phyloP scores from a whole-genome alignment of 441 rosid species.

The Gossypium lobatum region DNA sequence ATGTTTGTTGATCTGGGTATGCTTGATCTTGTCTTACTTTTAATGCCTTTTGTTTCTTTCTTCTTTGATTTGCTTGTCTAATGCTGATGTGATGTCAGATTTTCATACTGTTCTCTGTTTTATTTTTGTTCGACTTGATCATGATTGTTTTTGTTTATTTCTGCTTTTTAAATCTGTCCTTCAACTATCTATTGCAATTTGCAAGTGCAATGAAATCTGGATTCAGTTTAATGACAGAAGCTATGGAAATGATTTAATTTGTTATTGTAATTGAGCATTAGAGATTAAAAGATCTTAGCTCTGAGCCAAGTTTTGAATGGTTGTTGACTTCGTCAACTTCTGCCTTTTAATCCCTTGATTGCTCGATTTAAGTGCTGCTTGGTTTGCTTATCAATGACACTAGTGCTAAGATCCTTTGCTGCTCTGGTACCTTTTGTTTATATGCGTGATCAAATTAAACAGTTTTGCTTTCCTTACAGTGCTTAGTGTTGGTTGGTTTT shows the following conservation, averaged over 20 bases:
- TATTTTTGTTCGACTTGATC: slow-evolving; percentile 10
- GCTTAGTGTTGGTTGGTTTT: background rate
- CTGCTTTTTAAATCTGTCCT: background rate
- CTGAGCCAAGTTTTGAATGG: slow-evolving; percentile 3
- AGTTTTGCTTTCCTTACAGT: background rate
- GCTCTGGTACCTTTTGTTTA: slow-evolving; percentile 10
- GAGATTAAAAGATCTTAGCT: slow-evolving; percentile 8
- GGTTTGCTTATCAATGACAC: slow-evolving; percentile 13
- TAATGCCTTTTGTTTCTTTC: slow-evolving; percentile 17
- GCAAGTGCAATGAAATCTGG: background rate
- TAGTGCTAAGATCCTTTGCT: slow-evolving; percentile 1
- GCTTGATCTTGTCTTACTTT: slow-evolving; percentile 17
- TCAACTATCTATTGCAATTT: background rate
- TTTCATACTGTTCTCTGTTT: background rate
- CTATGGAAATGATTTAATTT: slow-evolving; percentile 13
- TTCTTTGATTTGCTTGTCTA: slow-evolving; percentile 23
- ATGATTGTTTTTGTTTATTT: slow-evolving; percentile 11
- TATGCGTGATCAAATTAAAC: slow-evolving; percentile 2
- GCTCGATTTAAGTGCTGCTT: slow-evolving; percentile 13
- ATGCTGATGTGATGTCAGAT: background rate
- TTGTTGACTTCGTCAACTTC: background rate
- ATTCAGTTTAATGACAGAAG: background rate
- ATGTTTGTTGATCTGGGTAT: slow-evolving; percentile 24
- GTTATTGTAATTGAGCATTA: background rate
- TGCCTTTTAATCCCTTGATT: background rate